These are phyloP conservation scores for Ogataea paraovalis DNA, from an alignment of 805 yeast species.

Conservation along the genomic window DNA sequence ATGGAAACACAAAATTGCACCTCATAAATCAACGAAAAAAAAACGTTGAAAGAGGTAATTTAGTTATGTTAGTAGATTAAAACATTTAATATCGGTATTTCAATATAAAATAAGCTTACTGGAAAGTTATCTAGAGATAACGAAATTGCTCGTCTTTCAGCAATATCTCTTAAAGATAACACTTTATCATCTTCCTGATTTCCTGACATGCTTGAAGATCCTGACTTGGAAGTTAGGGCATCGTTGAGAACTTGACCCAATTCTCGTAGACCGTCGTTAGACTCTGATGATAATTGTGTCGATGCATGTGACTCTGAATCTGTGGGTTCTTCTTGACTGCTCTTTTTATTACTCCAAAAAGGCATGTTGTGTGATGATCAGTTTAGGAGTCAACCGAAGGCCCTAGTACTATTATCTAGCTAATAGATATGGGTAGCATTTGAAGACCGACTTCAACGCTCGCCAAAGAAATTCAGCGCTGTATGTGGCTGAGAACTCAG, in stretches of 20 bases:
- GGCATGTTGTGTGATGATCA: background rate
- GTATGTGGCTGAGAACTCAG: no score
- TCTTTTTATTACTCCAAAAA: background rate
- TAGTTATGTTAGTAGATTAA: conserved; percentile 1
- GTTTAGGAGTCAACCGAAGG: no score
- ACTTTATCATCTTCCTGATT: background rate
- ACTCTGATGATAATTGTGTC: background rate
- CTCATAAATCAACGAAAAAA: background rate
- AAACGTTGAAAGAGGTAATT: conserved; percentile 4
- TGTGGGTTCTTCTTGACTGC: background rate
- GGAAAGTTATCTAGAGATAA: conserved; percentile 29
- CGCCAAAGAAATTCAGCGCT: no score
- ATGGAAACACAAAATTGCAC: no score
- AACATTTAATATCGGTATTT: no score
- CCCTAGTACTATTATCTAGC: no score
- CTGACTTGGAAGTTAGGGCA: conserved; percentile 22
- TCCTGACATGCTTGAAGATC: conserved; percentile 4
- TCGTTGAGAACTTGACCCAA: conserved; percentile 16
- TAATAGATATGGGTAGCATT: no score
- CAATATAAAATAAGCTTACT: conserved; percentile 18
- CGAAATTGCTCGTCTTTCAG: conserved; percentile 25
- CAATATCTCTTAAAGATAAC: conserved; percentile 24
- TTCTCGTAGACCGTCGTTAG: conserved; percentile 11
- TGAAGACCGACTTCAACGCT: background rate
- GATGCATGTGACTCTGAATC: background rate